These are phyloP conservation scores for Carnegiea gigantea DNA, from an alignment of 179 eudicot genomes.

Conservation along the genomic window DNA sequence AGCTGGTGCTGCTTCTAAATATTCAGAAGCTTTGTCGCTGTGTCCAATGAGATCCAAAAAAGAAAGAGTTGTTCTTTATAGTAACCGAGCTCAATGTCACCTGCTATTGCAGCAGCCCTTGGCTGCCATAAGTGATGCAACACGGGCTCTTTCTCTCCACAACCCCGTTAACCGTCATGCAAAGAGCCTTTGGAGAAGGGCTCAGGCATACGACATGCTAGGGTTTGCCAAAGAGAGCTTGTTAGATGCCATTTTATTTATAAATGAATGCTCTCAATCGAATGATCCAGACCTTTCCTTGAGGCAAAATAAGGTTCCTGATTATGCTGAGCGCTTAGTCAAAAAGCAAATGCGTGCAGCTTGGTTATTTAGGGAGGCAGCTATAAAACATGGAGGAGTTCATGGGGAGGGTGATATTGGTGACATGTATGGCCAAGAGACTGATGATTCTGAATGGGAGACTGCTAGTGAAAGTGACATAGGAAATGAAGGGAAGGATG, in stretches of 20 bases:
- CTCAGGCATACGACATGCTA: conserved; percentile 97
- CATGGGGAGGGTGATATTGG: conserved; percentile 78
- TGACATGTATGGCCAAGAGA: conserved; percentile 66
- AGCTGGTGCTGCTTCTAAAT: conserved; percentile 82
- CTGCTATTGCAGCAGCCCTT: conserved; percentile 85
- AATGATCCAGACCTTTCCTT: conserved; percentile 83
- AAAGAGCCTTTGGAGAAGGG: conserved; percentile 98
- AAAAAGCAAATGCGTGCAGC: conserved; percentile 97
- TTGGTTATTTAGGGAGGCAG: conserved; percentile 94
- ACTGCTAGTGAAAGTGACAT: conserved; percentile 96
- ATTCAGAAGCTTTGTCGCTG: conserved; percentile 84
- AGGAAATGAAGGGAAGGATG: conserved; percentile 68
- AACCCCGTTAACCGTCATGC: conserved; percentile 95
- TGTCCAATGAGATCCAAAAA: conserved; percentile 89
- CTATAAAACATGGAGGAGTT: conserved; percentile 87
- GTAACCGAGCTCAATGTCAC: conserved; percentile 95
- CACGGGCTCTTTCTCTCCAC: conserved; percentile 90
- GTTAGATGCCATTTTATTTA: conserved; percentile 84
- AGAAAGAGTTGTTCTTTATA: conserved; percentile 89
- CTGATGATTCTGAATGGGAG: conserved; percentile 98
- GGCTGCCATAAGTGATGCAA: conserved; percentile 90
- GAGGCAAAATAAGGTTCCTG: conserved; percentile 94
- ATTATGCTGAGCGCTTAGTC: conserved; percentile 95
- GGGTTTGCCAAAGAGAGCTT: conserved; percentile 96
- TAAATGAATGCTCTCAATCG: conserved; percentile 93